Base-by-base conservation (phyloP, 78 protist genomes). In the Trichosphaerium sp. region DNA sequence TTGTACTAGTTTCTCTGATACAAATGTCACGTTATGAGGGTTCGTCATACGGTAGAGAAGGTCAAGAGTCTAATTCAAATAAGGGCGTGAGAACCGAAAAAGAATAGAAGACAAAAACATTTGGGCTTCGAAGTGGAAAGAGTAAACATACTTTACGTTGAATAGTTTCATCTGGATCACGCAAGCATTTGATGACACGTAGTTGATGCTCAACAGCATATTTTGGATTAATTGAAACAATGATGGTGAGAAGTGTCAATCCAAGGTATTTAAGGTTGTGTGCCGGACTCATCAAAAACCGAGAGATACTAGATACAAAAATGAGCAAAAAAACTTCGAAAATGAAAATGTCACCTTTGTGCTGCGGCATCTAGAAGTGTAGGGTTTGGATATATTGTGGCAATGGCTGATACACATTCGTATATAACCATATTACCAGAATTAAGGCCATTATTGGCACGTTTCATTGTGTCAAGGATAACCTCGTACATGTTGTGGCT, bases 261-360 rank as follows among this genome's bases (percentile, higher is more conserved):
- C 95, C 95, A 37, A 88, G 41, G 66, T 84, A 87, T 59, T 67
- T 43, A 47, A 87, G 74, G 68, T 90, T 90, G 73, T 77, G 64
- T 78, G 6, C 43, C 73, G 11, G 78, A 48, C 25, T 64, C 15
- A 59, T n/a, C n/a, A 90, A n/a, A 72, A 90, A 84, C 31, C 84
- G 84, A 10, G 79, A 37, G 21, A 80, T 43, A 48, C n/a, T n/a
- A n/a, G n/a, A n/a, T n/a, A n/a, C n/a, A n/a, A n/a, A n/a, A n/a
- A n/a, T n/a, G n/a, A n/a, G n/a, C n/a, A n/a, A n/a, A n/a, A n/a
- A n/a, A n/a, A n/a, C n/a, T n/a, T n/a, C n/a, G n/a, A n/a, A n/a
- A n/a, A n/a, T n/a, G n/a, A n/a, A n/a, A n/a, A n/a, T n/a, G n/a
- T n/a, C n/a, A n/a, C n/a, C 52, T 55, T 23, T 28, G 34, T 18